Conservation (phyloP, 169 alveolate genomes). For the Plasmodium cynomolgi region DNA sequence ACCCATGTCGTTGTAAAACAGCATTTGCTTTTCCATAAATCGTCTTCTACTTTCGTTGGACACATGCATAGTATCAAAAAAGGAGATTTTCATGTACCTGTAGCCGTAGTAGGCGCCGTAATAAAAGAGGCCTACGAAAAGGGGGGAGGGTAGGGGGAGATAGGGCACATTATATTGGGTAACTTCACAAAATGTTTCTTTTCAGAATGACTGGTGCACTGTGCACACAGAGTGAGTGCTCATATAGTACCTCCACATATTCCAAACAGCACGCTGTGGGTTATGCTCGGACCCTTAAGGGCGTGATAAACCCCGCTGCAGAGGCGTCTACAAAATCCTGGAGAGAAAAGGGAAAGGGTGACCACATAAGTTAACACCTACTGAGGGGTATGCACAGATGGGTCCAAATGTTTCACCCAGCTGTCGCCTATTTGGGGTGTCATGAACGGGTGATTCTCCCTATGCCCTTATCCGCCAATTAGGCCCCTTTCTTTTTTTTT, state of each 20-base stretch:
- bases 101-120: slow-evolving; percentile 61
- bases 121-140: slow-evolving; percentile 23
- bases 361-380: not conserved
- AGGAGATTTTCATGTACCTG: slow-evolving; percentile 42
- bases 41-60: slow-evolving; percentile 72
- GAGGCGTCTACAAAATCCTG: slow-evolving; percentile 44
- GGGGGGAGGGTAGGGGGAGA: not conserved
- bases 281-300: slow-evolving; percentile 69
- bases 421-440: not conserved
- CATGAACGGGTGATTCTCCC: not conserved
- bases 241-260: slow-evolving; percentile 55
- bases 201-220: not conserved
- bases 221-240: not conserved
- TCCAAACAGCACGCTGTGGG: slow-evolving; percentile 71
- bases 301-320: not conserved
- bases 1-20: slow-evolving; percentile 65
- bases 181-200: not conserved
- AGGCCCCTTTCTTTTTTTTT: not conserved
- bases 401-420: not conserved
- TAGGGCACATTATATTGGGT: not conserved
- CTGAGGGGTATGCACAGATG: not conserved
- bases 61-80: slow-evolving; percentile 60
- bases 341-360: not conserved
- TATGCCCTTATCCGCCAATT: not conserved
- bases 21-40: slow-evolving; percentile 74